Evolutionary conservation across 2,329 filamentous ascomycete genomes (phyloP), one percentile per base, ranked within the genome.

Genomic region (Arthrobotrys entomopaga): DNA sequence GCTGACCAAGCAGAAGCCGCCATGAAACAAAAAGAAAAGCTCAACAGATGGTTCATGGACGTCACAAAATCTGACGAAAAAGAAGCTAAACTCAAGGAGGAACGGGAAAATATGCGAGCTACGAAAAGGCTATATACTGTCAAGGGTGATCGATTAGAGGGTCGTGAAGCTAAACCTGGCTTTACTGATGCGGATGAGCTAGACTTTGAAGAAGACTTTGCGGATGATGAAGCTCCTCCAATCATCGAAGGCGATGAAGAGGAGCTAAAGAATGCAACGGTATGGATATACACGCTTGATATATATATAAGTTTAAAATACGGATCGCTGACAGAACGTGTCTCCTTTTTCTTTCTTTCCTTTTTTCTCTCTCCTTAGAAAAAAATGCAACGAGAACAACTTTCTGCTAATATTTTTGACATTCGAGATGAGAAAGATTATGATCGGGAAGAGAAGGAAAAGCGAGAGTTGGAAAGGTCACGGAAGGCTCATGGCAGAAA

Each of bases 1-100:
- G 88, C 93, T 10, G 93, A 97, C 76, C 90, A 97, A 80, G 92
- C 91, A 0, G 93, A 98, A 80, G 90, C 90, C 65, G 85, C 89
- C 66, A 92, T 96, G 90, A 88, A 86, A 71, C 90, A 91, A 81
- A 92, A 92, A 81, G 86, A 88, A 54, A 90, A 89, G 71, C 87
- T 90, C 53, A 89, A 91, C 19, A 87, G 91, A 61, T 98, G 93
- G 91, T 88, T 93, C 60, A 89, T 93, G 87, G 85, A 86, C 73
- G 69, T 78, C n/a, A 77, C 77, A 10, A 77, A 77, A 57, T 84
- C 85, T 53, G 84, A 87, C 75, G 82, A 85, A 48, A 84, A 85
- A 70, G 79, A 83, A 42, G 81, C 82, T 26, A 80, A 83, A 84
- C 88, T 81, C 84, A 89, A 79, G 83, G 83, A 88, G 77, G 84